phyloP scores from a whole-genome alignment of 352 stramenopile genomes.

The Globisporangium abappressorium region DNA sequence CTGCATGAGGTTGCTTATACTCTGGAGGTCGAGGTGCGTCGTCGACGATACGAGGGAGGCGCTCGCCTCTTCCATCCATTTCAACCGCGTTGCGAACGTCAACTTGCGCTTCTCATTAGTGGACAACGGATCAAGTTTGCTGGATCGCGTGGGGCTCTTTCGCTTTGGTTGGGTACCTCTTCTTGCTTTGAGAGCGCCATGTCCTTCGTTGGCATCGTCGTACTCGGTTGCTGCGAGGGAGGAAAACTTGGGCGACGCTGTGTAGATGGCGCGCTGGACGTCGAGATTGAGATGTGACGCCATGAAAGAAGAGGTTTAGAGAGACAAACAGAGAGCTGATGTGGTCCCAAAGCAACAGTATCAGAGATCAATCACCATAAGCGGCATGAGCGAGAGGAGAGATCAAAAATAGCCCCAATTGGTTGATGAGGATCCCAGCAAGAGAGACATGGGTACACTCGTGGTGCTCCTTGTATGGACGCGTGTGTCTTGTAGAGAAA shows the following conservation, averaged over 20 bases:
- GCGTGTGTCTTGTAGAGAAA: no score
- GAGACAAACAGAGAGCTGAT: background rate
- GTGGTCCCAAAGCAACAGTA: no score
- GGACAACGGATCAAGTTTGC: background rate
- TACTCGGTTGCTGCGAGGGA: background rate
- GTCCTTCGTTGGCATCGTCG: background rate
- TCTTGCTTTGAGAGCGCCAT: no score
- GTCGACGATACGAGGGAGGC: background rate
- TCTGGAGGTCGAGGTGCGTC: background rate
- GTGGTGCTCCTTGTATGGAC: no score
- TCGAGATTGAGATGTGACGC: background rate
- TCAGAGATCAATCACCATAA: no score
- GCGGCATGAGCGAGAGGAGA: no score
- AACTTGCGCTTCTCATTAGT: background rate
- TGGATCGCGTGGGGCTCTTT: background rate
- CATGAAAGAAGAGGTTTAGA: background rate
- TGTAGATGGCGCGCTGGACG: background rate
- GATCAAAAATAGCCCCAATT: no score
- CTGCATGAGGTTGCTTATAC: background rate
- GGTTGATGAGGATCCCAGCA: no score
- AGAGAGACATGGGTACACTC: no score
- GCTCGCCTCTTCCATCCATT: conserved; percentile 7
- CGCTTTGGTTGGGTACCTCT: no score
- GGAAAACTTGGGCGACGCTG: background rate
- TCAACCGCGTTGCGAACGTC: background rate